A percentile compares a stretch with the other conserved stretches of the same genome.
These are phyloP conservation scores for Xanthoconium purpureum DNA, from an alignment of 768 basidiomycete species.

Conservation along the genomic window DNA sequence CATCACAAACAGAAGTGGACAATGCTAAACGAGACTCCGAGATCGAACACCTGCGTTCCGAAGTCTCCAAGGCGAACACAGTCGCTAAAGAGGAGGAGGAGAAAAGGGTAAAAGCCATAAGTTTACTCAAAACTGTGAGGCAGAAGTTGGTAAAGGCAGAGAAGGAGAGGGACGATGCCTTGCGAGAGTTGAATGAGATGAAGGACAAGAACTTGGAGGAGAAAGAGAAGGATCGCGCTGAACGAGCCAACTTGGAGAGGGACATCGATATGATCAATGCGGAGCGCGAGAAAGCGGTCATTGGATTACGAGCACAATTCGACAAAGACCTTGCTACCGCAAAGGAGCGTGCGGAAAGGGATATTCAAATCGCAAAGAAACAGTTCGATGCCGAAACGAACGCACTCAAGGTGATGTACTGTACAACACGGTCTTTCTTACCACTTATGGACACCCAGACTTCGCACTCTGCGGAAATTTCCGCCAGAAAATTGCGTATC, in stretches of 20 bases:
- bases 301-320: slow-evolving; percentile 61
- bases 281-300: slow-evolving; percentile 61
- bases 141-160: slow-evolving; percentile 97
- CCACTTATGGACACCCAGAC: slow-evolving; percentile 42
- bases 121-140: slow-evolving; percentile 89
- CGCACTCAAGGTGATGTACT: slow-evolving; percentile 57
- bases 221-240: slow-evolving; percentile 41
- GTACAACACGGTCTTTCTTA: slow-evolving; percentile 4
- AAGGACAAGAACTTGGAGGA: slow-evolving; percentile 56
- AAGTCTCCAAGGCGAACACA: slow-evolving; percentile 58
- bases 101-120: slow-evolving; percentile 92
- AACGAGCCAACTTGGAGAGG: slow-evolving; percentile 51
- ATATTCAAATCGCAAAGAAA: slow-evolving; percentile 57
- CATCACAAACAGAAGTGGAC: slow-evolving; percentile 48
- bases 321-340: slow-evolving; percentile 64
- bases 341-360: slow-evolving; percentile 74
- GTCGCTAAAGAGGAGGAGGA: slow-evolving; percentile 93
- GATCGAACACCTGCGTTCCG: slow-evolving; percentile 55
- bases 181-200: slow-evolving; percentile 51
- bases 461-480: slow-evolving; percentile 63
- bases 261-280: slow-evolving; percentile 61
- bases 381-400: slow-evolving; percentile 79
- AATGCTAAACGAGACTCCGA: slow-evolving; percentile 51
- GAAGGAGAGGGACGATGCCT: slow-evolving; percentile 82
- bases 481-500: slow-evolving; percentile 59